phyloP scores from a whole-genome alignment of 805 yeast species.

The Barnettozyma sucrosica region DNA sequence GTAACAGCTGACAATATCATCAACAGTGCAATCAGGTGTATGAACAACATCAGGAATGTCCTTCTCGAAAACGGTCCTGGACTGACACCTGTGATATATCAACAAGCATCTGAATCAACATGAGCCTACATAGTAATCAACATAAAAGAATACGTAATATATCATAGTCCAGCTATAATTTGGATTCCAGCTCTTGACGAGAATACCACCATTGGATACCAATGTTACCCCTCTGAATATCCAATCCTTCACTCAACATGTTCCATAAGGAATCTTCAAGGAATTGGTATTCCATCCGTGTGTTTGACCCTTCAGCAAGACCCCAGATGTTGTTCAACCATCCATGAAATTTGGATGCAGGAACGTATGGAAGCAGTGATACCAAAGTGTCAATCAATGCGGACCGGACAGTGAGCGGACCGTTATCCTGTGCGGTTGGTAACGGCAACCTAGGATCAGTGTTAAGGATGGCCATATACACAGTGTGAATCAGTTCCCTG shows the following conservation, averaged over 20 bases:
- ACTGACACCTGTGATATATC: constrained; percentile 2
- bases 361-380: constrained; percentile 48
- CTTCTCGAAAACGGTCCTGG: constrained; percentile 17
- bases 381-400: constrained; percentile 43
- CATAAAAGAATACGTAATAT: no score
- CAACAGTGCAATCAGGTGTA: constrained; percentile 44
- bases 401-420: constrained; percentile 36
- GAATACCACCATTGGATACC: constrained; percentile 65
- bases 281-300: constrained; percentile 32
- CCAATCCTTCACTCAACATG: constrained; percentile 50
- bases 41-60: constrained; percentile 39
- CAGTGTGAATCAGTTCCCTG: constrained; percentile 35
- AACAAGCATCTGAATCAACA: background rate
- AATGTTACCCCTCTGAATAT: constrained; percentile 47
- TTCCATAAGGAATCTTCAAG: constrained; percentile 45
- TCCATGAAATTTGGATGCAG: constrained; percentile 32
- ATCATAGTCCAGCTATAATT: constrained; percentile 11
- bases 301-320: constrained; percentile 28
- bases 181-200: constrained; percentile 9
- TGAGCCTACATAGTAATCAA: background rate
- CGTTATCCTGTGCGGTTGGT: constrained; percentile 9
- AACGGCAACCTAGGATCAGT: constrained; percentile 30
- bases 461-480: constrained; percentile 37
- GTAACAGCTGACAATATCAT: constrained; percentile 53
- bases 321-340: constrained; percentile 46